Base-by-base conservation (phyloP, 192 early-diverging fungal genomes). In the Coemansia sp. region DNA sequence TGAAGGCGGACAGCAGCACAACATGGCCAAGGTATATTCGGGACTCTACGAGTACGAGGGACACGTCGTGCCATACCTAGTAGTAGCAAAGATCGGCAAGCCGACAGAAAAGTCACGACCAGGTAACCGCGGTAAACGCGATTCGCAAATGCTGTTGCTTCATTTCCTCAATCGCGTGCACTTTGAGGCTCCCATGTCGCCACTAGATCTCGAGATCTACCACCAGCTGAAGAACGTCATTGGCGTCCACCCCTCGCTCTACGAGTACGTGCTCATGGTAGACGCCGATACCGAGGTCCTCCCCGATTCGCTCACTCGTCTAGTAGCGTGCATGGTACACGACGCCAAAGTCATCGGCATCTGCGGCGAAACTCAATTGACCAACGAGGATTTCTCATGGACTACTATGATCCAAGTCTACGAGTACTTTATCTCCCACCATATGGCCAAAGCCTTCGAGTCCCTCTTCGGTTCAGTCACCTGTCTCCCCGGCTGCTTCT, bases 331-430 rank as follows among this genome's bases (percentile, higher is more conserved):
- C 70, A 94, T 97, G 88, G 87, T 94, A 34, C 92, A 94, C 74
- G 97, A 99, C 84, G 85, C 92, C 8, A 91, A 93, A 84, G 89
- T 99, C 41, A 93, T 95, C 85, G 98, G 97, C 42, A 80, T 95
- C 46, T 98, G 96, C 77, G 98, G 98, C 62, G 98, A 99, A 70
- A 99, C 98, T 2, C 89, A 89, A 74, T 85, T 99, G 57, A 87
- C 92, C 7, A 98, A 98, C 83, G 96, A 98, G 72, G 90, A 94
- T 70, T 87, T 92, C 50, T 92, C 94, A 15, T 98, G 94, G 94
- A 93, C 94, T 45, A 95, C 97, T 0, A 98, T 98, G 95, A 99
- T 99, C 79, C 97, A 99, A 77, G 94, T 99, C 34, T 99, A 97
- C 82, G 97, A 99, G 84, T 99, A 99, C 87, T 99, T 92, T 83